Evolutionary conservation across 495 filamentous ascomycete species (phyloP).

Genomic region (Tetracladium setigerum): DNA sequence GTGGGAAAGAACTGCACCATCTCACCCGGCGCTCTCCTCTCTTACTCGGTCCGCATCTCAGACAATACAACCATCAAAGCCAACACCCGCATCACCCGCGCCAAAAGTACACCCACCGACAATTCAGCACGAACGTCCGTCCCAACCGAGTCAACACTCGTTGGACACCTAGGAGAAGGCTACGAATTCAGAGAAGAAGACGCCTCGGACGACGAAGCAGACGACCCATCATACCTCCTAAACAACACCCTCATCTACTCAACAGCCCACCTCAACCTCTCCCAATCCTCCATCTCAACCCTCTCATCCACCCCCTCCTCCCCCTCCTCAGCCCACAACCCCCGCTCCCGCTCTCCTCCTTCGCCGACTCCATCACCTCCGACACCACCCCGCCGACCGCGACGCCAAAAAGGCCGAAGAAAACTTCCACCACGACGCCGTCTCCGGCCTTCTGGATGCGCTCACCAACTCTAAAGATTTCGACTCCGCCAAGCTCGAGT

Average conservation of each 20-base stretch:
- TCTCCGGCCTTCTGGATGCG: slow-evolving; percentile 74
- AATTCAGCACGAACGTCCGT: slow-evolving; percentile 23
- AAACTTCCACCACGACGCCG: slow-evolving; percentile 82
- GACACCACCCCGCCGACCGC: slow-evolving; percentile 36
- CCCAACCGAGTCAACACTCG: slow-evolving; percentile 43
- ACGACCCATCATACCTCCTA: slow-evolving; percentile 28
- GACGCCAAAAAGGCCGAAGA: slow-evolving; percentile 51
- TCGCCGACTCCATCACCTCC: slow-evolving; percentile 34
- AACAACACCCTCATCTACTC: slow-evolving; percentile 57
- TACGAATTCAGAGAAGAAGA: slow-evolving; percentile 39
- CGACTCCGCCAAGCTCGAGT: slow-evolving; percentile 83
- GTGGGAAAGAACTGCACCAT: slow-evolving; percentile 65
- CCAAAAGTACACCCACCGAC: slow-evolving; percentile 36
- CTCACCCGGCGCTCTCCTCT: slow-evolving; percentile 67
- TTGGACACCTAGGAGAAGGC: slow-evolving; percentile 51
- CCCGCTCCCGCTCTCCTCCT: slow-evolving; percentile 40
- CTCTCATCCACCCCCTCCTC: slow-evolving; percentile 32
- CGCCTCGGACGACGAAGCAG: slow-evolving; percentile 41
- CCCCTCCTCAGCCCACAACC: slow-evolving; percentile 14
- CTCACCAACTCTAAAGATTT: slow-evolving; percentile 65
- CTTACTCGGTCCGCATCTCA: slow-evolving; percentile 65
- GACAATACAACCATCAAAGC: slow-evolving; percentile 44
- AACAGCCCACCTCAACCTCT: slow-evolving; percentile 58
- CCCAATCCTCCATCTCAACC: slow-evolving; percentile 69
- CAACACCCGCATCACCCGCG: slow-evolving; percentile 47